These are phyloP conservation scores for Globisporangium lucens DNA, from an alignment of 352 stramenopile genomes.

Conservation along the genomic window DNA sequence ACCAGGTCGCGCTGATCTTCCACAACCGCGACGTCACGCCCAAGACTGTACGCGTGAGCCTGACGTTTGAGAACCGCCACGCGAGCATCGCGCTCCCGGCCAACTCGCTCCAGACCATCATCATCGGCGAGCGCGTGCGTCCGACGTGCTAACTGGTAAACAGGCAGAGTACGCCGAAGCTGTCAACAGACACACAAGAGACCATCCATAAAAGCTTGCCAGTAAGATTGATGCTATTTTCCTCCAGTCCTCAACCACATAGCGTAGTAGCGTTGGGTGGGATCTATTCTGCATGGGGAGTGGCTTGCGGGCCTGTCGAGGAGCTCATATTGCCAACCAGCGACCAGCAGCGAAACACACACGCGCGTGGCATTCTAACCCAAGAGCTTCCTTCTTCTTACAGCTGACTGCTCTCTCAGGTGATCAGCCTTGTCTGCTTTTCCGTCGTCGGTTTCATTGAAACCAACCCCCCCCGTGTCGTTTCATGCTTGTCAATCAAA, in stretches of 20 bases:
- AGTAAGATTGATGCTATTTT: too few relatives aligned
- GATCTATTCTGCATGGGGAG: too few relatives aligned
- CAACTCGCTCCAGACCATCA: constrained; percentile 30
- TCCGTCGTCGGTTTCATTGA: not conserved
- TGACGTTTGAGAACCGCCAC: constrained; percentile 18
- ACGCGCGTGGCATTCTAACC: too few relatives aligned
- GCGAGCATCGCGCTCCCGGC: constrained; percentile 27
- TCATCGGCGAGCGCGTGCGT: not conserved
- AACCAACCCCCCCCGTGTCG: not conserved
- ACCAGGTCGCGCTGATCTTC: constrained; percentile 28
- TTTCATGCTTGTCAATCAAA: constrained; percentile 11
- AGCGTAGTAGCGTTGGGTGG: too few relatives aligned
- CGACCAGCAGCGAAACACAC: not conserved
- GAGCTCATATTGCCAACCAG: not conserved
- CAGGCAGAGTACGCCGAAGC: too few relatives aligned
- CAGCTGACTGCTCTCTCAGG: not conserved
- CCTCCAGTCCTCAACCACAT: too few relatives aligned
- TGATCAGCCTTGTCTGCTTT: not conserved
- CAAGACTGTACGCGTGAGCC: constrained; percentile 28
- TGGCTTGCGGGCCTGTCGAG: too few relatives aligned
- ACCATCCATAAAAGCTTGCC: too few relatives aligned
- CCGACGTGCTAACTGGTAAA: not conserved
- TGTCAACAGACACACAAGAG: too few relatives aligned
- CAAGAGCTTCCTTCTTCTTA: not conserved
- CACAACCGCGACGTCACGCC: constrained; percentile 36